Base-by-base conservation (phyloP, 306 rosid species). In the apple (Malus domestica) region DNA sequence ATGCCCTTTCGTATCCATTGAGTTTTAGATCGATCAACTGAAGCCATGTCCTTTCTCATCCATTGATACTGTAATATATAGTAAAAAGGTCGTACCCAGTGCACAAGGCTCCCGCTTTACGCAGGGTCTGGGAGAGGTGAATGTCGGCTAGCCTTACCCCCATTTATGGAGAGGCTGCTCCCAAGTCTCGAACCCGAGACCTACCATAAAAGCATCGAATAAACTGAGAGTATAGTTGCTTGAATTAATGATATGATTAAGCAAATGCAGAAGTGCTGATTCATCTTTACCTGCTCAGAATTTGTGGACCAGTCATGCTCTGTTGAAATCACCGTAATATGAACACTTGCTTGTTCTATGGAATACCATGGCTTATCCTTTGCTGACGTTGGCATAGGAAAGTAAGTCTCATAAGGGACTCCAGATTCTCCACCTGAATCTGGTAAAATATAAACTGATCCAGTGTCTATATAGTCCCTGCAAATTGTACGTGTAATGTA, bases 341-440 rank as follows among this genome's bases (percentile, higher is more conserved):
- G 95, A 72, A 89, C 88, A 81, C 91, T 86, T 73, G 54, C 97
- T 78, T 91, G 89, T 75, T 94, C 96, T 74, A 90, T 89, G 23
- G 97, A 91, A 81, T 90, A 91, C 97, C 97, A 94, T 78, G 98
- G 98, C 75, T 90, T 84, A 79, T 94, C 98, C 83, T 87, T 89
- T 67, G 72, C 91, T 30, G 61, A 7, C 49, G 80, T 87, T 76
- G 98, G 98, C 98, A 94, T 94, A 42, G 82, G 90, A 81, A 89
- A 91, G 67, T 91, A 91, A 58, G 96, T 84, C 80, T 94, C 97
- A 25, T 94, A 94, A 18, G 98, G 88, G 45, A 94, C 93, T 66
- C 98, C 96, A 85, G 90, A 86, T 86, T 94, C 97, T 23, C 98
- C 98, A 2, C 98, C 97, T 51, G 98, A 91, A 70, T 94, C 98